Evolutionary conservation across 495 filamentous ascomycete genomes (phyloP).

Genomic region (Aspergillus biplanus): DNA sequence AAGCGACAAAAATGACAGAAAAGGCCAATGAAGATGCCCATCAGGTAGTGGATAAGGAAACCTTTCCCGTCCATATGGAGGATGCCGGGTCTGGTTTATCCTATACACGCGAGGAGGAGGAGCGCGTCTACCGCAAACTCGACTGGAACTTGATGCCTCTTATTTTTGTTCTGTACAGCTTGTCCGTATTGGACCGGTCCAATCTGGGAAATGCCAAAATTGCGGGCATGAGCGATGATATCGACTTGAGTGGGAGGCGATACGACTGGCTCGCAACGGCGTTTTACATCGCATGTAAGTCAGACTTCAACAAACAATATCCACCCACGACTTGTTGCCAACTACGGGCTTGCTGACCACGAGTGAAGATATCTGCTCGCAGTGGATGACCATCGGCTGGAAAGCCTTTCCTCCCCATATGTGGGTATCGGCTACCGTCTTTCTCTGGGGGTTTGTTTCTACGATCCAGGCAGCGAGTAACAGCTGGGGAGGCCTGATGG

Average conservation of each 20-base stretch:
- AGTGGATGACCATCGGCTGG: not conserved
- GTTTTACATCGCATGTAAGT: slow-evolving; percentile 35
- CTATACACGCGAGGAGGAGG: slow-evolving; percentile 28
- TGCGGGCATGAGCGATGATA: slow-evolving; percentile 23
- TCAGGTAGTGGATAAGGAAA: too few species aligned
- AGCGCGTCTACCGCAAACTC: slow-evolving; percentile 34
- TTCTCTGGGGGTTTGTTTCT: slow-evolving; percentile 31
- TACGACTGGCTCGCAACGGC: slow-evolving; percentile 40
- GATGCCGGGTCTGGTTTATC: too few species aligned
- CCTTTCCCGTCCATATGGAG: too few species aligned
- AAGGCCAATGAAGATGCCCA: too few species aligned
- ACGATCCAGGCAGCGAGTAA: slow-evolving; percentile 29
- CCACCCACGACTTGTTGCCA: too few species aligned
- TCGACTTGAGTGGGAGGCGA: slow-evolving; percentile 22
- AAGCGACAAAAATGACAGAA: too few species aligned
- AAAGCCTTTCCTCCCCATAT: slow-evolving; percentile 4
- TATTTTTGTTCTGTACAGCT: slow-evolving; percentile 30
- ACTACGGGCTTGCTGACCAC: too few species aligned
- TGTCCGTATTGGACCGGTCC: slow-evolving; percentile 30
- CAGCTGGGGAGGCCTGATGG: slow-evolving; percentile 23
- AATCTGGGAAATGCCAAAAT: slow-evolving; percentile 29
- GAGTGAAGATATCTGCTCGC: not conserved
- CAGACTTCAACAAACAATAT: too few species aligned
- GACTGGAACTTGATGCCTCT: slow-evolving; percentile 38
- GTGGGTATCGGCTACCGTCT: slow-evolving; percentile 31